Evolutionary conservation across 148 eudicot species (phyloP), one percentile per base, ranked within the genome.

Genomic region (Diospyros kaki): DNA sequence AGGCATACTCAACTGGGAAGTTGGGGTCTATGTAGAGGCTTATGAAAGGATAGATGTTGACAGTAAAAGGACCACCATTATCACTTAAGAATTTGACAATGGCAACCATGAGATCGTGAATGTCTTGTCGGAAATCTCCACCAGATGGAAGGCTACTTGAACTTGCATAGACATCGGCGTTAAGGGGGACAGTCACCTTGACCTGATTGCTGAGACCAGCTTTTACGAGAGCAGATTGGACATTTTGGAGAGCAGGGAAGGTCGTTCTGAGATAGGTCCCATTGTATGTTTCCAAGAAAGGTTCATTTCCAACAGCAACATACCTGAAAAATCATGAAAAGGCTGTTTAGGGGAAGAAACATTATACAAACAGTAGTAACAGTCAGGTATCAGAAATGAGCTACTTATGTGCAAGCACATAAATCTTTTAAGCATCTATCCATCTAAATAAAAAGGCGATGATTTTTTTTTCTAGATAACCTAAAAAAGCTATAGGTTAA

Each of bases 301-400:
- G 98, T 83, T 94, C 98, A 44, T 94, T 94, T 28, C 97, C 98
- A 69, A 94, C 98, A 12, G 98, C 98, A 76, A 94, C 91, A 72
- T 94, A 94, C 82, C 98, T 93, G 86, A 51, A 79, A 28, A 66
- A 66, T 50, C 1, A 58, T 28, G 12, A 56, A 39, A 60, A 45
- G 58, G 17, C 9, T 18, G 62, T 9, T 17, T 38, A 10, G 17
- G 48, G 9, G 44, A 1, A 63, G 14, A 66, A 60, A 46, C 39
- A 0, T 13, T 6, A 56, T 1, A 14, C 3, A 60, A 55, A 43
- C 10, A 41, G 17, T 13, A 45, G 39, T 58, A 61, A 52, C 58
- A 12, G 14, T 61, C 42, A 41, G 58, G 51, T 68, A 53, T 46
- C 6, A 45, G 18, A n/a, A 56, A 52, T 53, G 14, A 39, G 11